These are phyloP conservation scores for Annona cherimola DNA, from an alignment of 164 flowering plant genomes.

Conservation along the genomic window DNA sequence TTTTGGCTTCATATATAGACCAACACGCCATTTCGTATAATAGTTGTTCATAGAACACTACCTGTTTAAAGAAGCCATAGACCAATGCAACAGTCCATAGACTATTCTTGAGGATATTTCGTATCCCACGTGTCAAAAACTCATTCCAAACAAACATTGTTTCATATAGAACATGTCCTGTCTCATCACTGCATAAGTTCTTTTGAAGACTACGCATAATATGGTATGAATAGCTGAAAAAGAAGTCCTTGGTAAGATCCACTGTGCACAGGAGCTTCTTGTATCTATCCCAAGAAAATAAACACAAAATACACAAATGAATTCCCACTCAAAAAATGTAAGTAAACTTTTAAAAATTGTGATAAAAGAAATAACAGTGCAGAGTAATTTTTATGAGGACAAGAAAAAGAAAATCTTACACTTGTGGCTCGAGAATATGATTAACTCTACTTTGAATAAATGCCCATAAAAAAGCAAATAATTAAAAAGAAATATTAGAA, in stretches of 20 bases:
- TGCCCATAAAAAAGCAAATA: background rate
- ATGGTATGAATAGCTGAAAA: slow-evolving; percentile 97
- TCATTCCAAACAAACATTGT: slow-evolving; percentile 99
- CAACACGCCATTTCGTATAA: too few relatives aligned
- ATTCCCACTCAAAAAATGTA: slow-evolving; percentile 19
- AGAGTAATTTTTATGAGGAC: background rate
- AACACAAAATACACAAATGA: slow-evolving; percentile 10
- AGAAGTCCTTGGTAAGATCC: slow-evolving; percentile 99
- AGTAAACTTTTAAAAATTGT: background rate
- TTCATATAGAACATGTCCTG: slow-evolving; percentile 55
- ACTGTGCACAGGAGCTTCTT: slow-evolving; percentile 93
- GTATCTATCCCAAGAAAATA: slow-evolving; percentile 62
- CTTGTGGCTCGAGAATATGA: too few relatives aligned
- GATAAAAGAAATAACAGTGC: background rate
- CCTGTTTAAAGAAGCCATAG: slow-evolving; percentile 97
- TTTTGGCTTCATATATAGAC: too few relatives aligned
- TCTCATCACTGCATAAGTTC: slow-evolving; percentile 51
- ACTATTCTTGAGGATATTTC: slow-evolving; percentile 68
- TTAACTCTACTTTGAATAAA: background rate
- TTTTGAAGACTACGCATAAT: slow-evolving; percentile 90
- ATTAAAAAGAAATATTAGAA: background rate
- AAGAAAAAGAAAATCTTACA: background rate
- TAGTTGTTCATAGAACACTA: slow-evolving; percentile 12
- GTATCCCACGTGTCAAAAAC: slow-evolving; percentile 75
- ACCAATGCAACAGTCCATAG: slow-evolving; percentile 91